A percentile compares a stretch with the other conserved stretches of the same genome.
Evolutionary conservation across 75 land plant species (phyloP).

Genomic region (Cryptomeria japonica): DNA sequence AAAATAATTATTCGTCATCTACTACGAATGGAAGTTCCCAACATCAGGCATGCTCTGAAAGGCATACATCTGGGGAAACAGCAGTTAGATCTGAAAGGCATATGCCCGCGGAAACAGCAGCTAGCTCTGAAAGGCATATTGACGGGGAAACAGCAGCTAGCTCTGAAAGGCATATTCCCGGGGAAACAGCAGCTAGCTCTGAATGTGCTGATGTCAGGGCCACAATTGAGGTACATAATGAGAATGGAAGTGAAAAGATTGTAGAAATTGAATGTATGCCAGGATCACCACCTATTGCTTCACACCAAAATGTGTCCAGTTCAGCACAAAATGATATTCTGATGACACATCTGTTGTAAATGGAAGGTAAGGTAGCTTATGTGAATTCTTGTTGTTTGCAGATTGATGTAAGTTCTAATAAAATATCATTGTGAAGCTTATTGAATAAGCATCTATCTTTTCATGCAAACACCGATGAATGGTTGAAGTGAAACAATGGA

Average conservation of each 20-base stretch:
- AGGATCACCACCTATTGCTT: background rate
- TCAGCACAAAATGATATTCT: background rate
- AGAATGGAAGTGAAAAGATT: background rate
- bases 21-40: background rate
- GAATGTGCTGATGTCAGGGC: background rate
- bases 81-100: background rate
- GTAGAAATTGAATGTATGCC: background rate
- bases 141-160: background rate
- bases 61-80: background rate
- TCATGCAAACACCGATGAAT: background rate
- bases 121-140: background rate
- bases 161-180: background rate
- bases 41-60: conserved; percentile 2
- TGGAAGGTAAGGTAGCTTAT: background rate
- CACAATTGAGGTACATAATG: conserved; percentile 3
- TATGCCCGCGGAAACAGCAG: background rate
- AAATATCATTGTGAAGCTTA: background rate
- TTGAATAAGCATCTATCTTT: background rate
- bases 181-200: background rate
- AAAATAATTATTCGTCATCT: background rate
- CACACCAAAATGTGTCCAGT: conserved; percentile 3
- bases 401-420: background rate
- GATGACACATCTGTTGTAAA: background rate
- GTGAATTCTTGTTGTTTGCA: background rate
- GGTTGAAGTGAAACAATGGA: background rate